These are phyloP conservation scores for Prinsepia uniflora DNA, from an alignment of 306 rosid species.

Conservation along the genomic window DNA sequence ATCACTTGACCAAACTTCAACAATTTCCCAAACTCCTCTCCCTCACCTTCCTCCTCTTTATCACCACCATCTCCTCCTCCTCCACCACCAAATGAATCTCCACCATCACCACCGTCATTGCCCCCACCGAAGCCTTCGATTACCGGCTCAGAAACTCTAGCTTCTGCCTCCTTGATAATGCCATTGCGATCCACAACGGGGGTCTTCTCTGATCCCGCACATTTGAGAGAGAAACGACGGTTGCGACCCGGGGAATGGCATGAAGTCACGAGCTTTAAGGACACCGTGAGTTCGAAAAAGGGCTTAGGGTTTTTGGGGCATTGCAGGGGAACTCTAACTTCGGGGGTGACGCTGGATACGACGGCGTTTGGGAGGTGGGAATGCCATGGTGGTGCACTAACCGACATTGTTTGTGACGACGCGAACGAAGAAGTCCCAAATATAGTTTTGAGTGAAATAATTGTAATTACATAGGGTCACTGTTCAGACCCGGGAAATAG, in stretches of 20 bases:
- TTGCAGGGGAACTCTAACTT: constrained; percentile 1
- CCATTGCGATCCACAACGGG: constrained; percentile 3
- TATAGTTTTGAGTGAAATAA: neutral
- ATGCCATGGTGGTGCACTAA: constrained; percentile 22
- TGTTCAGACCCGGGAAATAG: neutral
- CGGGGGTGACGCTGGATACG: constrained; percentile 14
- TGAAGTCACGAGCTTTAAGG: constrained; percentile 16
- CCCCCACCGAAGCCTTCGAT: constrained; percentile 23
- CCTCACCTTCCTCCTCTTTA: constrained; percentile 39
- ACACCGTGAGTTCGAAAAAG: neutral
- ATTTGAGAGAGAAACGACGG: constrained; percentile 24
- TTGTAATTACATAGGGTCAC: neutral
- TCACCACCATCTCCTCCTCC: constrained; percentile 20
- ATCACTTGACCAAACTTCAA: constrained; percentile 63
- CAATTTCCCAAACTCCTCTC: constrained; percentile 65
- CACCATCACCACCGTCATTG: constrained; percentile 13
- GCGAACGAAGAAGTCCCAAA: neutral
- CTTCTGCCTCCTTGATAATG: constrained; percentile 4
- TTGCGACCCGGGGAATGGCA: constrained; percentile 14
- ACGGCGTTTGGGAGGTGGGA: constrained; percentile 24
- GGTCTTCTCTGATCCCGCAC: constrained; percentile 34
- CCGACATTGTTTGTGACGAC: constrained; percentile 38
- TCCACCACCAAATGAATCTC: constrained; percentile 16
- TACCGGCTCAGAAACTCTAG: constrained; percentile 20
- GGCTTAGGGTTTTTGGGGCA: constrained; percentile 3